Evolutionary conservation across 495 filamentous ascomycete genomes (phyloP).

Genomic region (Viridothelium virens): DNA sequence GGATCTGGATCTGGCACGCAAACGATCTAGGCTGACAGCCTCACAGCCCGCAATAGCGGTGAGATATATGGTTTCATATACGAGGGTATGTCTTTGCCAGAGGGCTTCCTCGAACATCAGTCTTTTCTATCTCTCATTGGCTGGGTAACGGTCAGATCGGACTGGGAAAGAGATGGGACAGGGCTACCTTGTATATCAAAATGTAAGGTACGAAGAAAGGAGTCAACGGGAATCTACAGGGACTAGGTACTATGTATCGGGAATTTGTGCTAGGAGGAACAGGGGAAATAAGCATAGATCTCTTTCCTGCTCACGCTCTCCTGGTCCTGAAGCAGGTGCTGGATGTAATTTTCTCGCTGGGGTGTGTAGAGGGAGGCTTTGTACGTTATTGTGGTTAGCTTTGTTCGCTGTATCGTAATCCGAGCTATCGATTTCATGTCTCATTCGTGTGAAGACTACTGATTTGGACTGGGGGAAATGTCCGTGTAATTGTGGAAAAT

Average conservation of each 20-base stretch:
- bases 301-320: not conserved
- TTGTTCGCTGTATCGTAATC: slow-evolving; percentile 10
- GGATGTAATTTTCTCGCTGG: too few relatives aligned
- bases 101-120: too few relatives aligned
- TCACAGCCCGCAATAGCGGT: too few relatives aligned
- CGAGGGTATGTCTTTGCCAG: too few relatives aligned
- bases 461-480: too few relatives aligned
- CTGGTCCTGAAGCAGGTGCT: not conserved
- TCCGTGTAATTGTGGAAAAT: not conserved
- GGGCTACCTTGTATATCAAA: not conserved
- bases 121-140: too few relatives aligned
- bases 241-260: not conserved
- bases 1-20: too few relatives aligned
- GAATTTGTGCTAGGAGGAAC: not conserved
- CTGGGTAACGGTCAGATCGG: not conserved
- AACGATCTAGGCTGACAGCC: too few relatives aligned
- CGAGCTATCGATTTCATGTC: too few relatives aligned
- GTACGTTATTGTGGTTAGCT: not conserved
- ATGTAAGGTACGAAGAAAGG: not conserved
- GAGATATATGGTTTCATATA: too few relatives aligned
- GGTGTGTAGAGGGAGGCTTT: not conserved
- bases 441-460: too few relatives aligned
- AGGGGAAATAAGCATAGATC: slow-evolving; percentile 4
- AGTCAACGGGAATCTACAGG: not conserved
- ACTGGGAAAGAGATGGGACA: not conserved